Evolutionary conservation across 1,139 yeast species (phyloP), one percentile per base, ranked within the genome.

Genomic region (Scheffersomyces insectosa): DNA sequence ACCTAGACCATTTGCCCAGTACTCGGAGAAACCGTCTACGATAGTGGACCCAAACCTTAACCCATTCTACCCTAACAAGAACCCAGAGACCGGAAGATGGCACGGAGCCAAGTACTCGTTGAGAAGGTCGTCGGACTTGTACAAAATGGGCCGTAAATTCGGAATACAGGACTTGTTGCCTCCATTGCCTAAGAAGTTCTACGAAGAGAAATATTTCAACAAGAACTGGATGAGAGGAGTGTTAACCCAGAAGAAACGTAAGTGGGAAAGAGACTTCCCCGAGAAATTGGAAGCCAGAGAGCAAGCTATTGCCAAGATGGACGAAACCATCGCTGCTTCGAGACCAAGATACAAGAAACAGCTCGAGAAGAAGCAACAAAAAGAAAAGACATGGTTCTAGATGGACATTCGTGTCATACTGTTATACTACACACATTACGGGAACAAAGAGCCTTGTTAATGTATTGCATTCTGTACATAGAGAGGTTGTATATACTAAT

Each of bases 21-120:
- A 90, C 64, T 71, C 88, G 7, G 66, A 71, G 3, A 78, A 75
- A 50, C 87, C 96, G 42, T 79, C 88, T 5, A 70, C 80, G 28
- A 80, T 87, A 16, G 71, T 71, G 40, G 91, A 89, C 39, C 77
- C 81, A 16, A 76, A 79, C 45, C 86, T 88, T 56, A 93, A 93
- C 64, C 99, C 99, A 42, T 93, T 93, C 63, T 66, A 89, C 44
- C 85, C 96, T 25, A 90, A 89, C 62, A 85, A 80, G 59, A 90
- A 91, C 63, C 90, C 95, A 12, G 80, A 85, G 27, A 88, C 95
- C 14, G 82, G 88, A 14, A 77, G 71, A 54, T 82, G 86, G 72
- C 95, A 88, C 56, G 83, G 83, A 42, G 88, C 98, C 20, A 77
- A 82, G 50, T 88, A 81, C 65, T 88, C 96, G 10, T 71, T 84